Evolutionary conservation across 176 grass and related monocot genomes (phyloP), one percentile per base, ranked within the genome.

Genomic region (Elaeis guineensis): DNA sequence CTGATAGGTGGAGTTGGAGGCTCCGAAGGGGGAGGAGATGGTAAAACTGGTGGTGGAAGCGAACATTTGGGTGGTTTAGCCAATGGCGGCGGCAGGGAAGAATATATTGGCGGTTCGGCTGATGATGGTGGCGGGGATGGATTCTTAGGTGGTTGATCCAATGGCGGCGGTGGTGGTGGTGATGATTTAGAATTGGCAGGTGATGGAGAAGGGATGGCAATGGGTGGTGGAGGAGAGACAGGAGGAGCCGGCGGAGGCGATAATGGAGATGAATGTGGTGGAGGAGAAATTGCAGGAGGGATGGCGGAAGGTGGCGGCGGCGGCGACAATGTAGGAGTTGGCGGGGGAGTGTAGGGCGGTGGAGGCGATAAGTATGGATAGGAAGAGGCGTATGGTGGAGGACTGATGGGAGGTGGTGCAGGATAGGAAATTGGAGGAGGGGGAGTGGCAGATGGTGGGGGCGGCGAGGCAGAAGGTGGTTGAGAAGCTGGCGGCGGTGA

Each of bases 1-100:
- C 16, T 59, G 58, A 11, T 18, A 67, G 2, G 77, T 80, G 7
- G 82, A 76, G 67, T 85, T 80, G 1, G 49, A 4, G 11, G 17
- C 58, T 44, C 35, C 11, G 35, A 44, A 44, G 35, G 35, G 35
- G 35, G 2, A 44, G 35, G 35, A 3, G 35, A 14, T 44, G 35
- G 9, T 44, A 44, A 44, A 39, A 44, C 1, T 44, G 35, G 35
- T 44, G 35, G 35, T 44, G 35, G 35, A 44, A 11, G 35, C 14
- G 35, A 44, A 44, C 35, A 14, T 14, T 44, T 44, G 24, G 71
- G 72, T 19, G 76, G 54, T 77, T 52, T 62, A 57, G 4, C 11
- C 17, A 67, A 61, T 22, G 67, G 56, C 11, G 18, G 71, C 1
- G 82, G 57, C 56, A 11, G 21, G 8, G 48, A 58, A 0, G 61